A percentile compares a stretch with the other conserved stretches of the same genome.
These are phyloP conservation scores for Saposhnikovia divaricata DNA, from an alignment of 129 eudicot species.

Conservation along the genomic window DNA sequence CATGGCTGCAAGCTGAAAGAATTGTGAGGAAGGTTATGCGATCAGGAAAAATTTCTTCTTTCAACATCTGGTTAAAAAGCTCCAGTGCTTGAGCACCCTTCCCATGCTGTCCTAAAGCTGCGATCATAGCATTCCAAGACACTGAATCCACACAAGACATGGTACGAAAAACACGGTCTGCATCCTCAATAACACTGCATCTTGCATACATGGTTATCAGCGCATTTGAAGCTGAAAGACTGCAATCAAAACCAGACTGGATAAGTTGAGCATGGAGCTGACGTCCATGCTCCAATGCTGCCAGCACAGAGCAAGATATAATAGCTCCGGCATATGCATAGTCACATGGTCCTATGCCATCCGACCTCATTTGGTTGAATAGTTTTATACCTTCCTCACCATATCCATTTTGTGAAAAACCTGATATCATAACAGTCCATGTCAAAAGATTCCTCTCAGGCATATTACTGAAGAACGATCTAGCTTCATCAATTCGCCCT, in stretches of 20 bases:
- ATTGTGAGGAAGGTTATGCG: constrained; percentile 70
- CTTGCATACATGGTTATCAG: constrained; percentile 84
- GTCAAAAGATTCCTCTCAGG: constrained; percentile 50
- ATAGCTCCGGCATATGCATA: constrained; percentile 81
- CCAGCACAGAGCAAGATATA: constrained; percentile 69
- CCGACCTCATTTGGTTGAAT: constrained; percentile 53
- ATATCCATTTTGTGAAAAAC: constrained; percentile 61
- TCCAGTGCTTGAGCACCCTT: constrained; percentile 58
- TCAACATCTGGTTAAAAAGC: constrained; percentile 59
- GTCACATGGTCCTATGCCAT: constrained; percentile 64
- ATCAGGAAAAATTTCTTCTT: constrained; percentile 60
- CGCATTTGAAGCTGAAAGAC: constrained; percentile 77
- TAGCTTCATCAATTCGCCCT: constrained; percentile 52
- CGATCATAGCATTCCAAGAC: constrained; percentile 93
- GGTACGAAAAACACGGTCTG: constrained; percentile 35
- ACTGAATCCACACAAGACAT: constrained; percentile 71
- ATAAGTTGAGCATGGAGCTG: constrained; percentile 80
- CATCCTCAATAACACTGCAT: constrained; percentile 63
- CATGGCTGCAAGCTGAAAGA: constrained; percentile 82
- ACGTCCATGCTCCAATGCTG: constrained; percentile 73
- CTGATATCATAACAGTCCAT: constrained; percentile 85
- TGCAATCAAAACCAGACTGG: constrained; percentile 57
- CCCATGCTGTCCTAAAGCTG: constrained; percentile 83
- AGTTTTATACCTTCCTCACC: constrained; percentile 72
- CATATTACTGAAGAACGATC: constrained; percentile 41